Evolutionary conservation across 2,329 filamentous ascomycete species (phyloP), one percentile per base, ranked within the genome.

Genomic region (Beauveria sp.): DNA sequence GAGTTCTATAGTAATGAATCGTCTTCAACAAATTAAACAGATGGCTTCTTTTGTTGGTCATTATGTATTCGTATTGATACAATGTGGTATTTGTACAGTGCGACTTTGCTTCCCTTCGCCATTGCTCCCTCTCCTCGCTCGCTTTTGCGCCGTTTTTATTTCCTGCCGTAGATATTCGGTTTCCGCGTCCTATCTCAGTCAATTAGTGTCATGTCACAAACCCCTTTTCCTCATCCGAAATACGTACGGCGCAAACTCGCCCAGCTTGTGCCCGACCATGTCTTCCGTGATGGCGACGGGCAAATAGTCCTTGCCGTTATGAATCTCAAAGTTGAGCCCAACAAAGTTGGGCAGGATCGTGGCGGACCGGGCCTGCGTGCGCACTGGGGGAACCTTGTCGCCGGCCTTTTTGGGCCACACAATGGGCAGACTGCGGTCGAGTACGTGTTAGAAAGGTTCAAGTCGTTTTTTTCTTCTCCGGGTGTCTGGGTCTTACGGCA

Each of bases 261-360:
- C 93, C 67, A 97, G 81, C 78, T 96, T 97, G 76, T 95, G 89
- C 59, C 93, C 93, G 55, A 97, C 93, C 93, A 97, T 97, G 70
- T 96, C 90, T 73, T 96, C 93, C 18, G 92, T 96, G 65, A 97
- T 89, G 66, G 81, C 82, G 60, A 96, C 82, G 67, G 95, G 90
- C 68, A 88, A 78, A 75, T 96, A 96, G 38, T 83, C 83, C 79
- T 95, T 96, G 70, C 93, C 93, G 73, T 96, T 96, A 78, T 97
- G 89, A 63, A 97, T 85, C 75, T 93, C 88, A 75, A 97, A 97
- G 73, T 86, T 87, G 69, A 96, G 79, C 16, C 92, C 92, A 59
- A 97, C 91, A 72, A 96, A 96, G 75, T 90, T 96, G 65, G 93
- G 93, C 61, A 96, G 82, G 69, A 97, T 95, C 6, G 92, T 96